Base-by-base conservation (phyloP, 345 rosid species). In the Moringa oleifera region DNA sequence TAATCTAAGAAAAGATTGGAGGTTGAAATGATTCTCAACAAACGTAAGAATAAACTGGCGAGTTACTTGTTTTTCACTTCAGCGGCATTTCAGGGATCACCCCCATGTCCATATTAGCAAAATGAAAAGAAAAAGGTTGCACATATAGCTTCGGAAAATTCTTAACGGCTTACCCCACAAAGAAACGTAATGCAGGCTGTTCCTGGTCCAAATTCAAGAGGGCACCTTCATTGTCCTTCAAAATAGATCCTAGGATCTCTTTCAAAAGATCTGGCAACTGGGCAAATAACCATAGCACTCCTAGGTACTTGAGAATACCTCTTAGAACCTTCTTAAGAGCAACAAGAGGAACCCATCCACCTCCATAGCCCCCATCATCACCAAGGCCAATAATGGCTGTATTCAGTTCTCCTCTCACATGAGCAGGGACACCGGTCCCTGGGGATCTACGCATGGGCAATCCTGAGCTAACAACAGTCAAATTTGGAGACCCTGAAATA, bases 281-380 rank as follows among this genome's bases (percentile, higher is more conserved):
- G 15, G 95, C 90, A 71, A 95, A 91, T 52, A 95, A 79, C 99
- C 97, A 95, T 16, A 95, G 83, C 63, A 91, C 99, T 50, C 99
- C 99, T 45, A 95, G 95, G 68, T 87, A 95, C 77, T 95, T 95
- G 46, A 95, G 93, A 69, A 95, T 87, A 61, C 97, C 99, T 52
- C 97, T 84, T 24, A 95, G 68, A 63, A 91, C 99, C 85, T 89
- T 95, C 85, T 95, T 91, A 61, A 95, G 97, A 59, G 96, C 99
- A 59, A 95, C 91, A 80, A 95, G 94, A 55, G 99, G 99, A 75
- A 95, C 99, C 97, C 96, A 95, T 55, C 96, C 99, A 62, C 97
- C 99, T 24, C 96, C 97, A 80, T 95, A 91, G 49, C 97, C 99
- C 69, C 99, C 99, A 85, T 95, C 99, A 61, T 95, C 98, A 59